Base-by-base conservation (phyloP, 2,329 filamentous ascomycete genomes). In the Curvularia hawaiiensis region DNA sequence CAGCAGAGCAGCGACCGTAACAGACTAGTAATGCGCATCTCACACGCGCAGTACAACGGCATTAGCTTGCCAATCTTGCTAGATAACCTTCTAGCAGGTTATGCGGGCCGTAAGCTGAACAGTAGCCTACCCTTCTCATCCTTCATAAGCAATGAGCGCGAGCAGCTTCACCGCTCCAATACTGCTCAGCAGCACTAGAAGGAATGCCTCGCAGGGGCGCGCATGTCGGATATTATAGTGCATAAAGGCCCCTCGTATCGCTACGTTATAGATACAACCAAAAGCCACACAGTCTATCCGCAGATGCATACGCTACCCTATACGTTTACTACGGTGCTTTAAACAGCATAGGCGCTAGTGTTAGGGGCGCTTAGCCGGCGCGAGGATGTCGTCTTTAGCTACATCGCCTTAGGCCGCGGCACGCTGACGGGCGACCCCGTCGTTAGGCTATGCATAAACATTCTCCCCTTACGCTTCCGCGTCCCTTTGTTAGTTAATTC, bases 261-360 rank as follows among this genome's bases (percentile, higher is more conserved):
- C 9, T 43, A 43, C 40, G 40, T 11, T 22, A 43, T 43, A 18
- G 40, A 43, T 20, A 18, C 40, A 3, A 20, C 40, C 40, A 43
- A 43, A 22, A 3, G 16, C 40, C 40, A 43, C 40, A 43, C 40
- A 22, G 40, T 22, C 22, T 43, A 43, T 43, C 45, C 22, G 14
- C 49, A 9, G n/a, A 52, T 22, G 40, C 40, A 43, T 14, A 18
- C 3, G 11, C n/a, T 43, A 4, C 18, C 8, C 4, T 43, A 43
- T 43, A 74, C 71, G 14, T 61, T 64, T 9, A 75, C 77, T 6
- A 78, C 72, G 1, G 43, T 78, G 14, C 56, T 79, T 60, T 78
- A 78, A 52, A 72, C 74, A 4, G 77, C 77, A 2, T 79, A 77
- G 77, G 69, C 76, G 0, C 51, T 66, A 3, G 67, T 73, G 2